These are phyloP conservation scores for Eimeria praecox DNA, from an alignment of 169 alveolate genomes.

Conservation along the genomic window DNA sequence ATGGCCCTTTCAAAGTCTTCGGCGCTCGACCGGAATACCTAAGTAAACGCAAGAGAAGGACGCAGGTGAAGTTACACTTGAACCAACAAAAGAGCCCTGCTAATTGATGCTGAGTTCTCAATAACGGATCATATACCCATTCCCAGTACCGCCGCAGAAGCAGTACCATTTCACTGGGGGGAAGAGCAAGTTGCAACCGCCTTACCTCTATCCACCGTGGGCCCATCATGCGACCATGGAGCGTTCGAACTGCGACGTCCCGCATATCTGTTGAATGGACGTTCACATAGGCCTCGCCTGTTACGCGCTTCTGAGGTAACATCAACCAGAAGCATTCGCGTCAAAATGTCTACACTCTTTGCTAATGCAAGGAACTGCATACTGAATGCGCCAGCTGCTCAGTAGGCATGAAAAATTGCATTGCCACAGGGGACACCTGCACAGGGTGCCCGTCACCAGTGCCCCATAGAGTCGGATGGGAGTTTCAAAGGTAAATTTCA, in stretches of 20 bases:
- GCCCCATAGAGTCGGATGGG: neutral
- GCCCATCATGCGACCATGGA: slow-evolving; percentile 86
- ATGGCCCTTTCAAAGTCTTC: slow-evolving; percentile 76
- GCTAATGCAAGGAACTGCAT: neutral
- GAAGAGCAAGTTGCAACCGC: neutral
- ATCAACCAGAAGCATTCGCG: neutral
- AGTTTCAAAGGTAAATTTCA: neutral
- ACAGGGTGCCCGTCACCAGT: neutral
- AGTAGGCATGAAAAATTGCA: neutral
- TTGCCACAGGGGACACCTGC: neutral
- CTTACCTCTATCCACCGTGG: slow-evolving; percentile 87
- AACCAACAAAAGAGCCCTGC: neutral
- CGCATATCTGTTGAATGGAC: slow-evolving; percentile 80
- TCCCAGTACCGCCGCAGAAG: neutral
- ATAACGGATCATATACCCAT: neutral
- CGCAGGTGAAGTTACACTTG: neutral
- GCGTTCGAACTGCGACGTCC: slow-evolving; percentile 82
- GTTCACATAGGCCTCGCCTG: slow-evolving; percentile 88
- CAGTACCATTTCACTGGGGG: neutral
- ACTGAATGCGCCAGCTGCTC: neutral
- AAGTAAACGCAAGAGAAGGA: neutral
- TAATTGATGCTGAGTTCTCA: neutral
- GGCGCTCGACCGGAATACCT: slow-evolving; percentile 79
- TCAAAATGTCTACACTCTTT: neutral
- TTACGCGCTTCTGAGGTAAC: slow-evolving; percentile 70